Base-by-base conservation (phyloP, 2,329 filamentous ascomycete genomes). In the Aschersonia sp. region DNA sequence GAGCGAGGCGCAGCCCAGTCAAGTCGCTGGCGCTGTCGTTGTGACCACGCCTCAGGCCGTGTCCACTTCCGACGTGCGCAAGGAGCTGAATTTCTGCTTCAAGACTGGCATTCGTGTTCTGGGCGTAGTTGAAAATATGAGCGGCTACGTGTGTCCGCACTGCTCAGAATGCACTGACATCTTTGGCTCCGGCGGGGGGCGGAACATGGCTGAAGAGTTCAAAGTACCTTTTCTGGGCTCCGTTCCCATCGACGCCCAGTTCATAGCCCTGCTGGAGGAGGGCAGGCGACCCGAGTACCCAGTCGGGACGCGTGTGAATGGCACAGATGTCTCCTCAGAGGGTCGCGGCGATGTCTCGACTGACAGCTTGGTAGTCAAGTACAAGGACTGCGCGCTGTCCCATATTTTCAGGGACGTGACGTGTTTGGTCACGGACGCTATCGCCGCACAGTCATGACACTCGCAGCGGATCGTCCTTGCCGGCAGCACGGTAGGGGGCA, bases 61-160 rank as follows among this genome's bases (percentile, higher is more conserved):
- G 45, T 83, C 87, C 10, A 94, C 90, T 31, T 84, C 87, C 0
- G 92, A 98, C 60, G 92, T 98, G 39, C 83, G 87, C 58, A 95
- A 95, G 61, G 89, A 95, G 64, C 75, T 95, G 53, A 95, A 95
- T 62, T 95, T 95, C 61, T 95, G 89, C 66, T 71, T 72, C 46
- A 95, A 95, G 68, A 90, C 86, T 1, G 76, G 78, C 32, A 81
- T 95, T 45, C 72, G 74, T 2, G 79, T 94, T 37, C 70, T 97
- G 9, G 92, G 92, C 0, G 89, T 98, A 1, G 77, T 98, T 43
- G 92, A 98, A 68, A 98, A 98, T 62, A 97, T 98, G 92, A 83
- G 82, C 54, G 87, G 87, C 2, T 94, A 86, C 56, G 84, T 92
- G n/a, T 92, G 86, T 59, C 80, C 80, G 6, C 77, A 83, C 59